These are phyloP conservation scores for Fraxinus xanthoxyloides DNA, from an alignment of 305 asterid genomes.

Conservation along the genomic window DNA sequence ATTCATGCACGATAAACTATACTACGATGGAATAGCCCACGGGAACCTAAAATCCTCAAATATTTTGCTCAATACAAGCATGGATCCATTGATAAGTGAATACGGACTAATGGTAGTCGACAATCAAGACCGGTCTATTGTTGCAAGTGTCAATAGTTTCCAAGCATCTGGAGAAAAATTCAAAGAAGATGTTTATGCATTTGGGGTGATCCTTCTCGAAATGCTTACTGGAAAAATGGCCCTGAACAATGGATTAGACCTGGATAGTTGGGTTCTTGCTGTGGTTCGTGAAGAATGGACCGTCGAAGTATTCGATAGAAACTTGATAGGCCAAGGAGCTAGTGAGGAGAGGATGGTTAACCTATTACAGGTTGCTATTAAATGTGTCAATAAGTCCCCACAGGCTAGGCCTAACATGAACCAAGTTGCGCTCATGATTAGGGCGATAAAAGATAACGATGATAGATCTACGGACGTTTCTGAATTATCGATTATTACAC, in stretches of 20 bases:
- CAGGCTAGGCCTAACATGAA: slow-evolving; percentile 55
- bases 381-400: slow-evolving; percentile 43
- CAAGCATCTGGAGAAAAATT: slow-evolving; percentile 39
- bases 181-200: slow-evolving; percentile 51
- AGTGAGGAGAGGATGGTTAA: slow-evolving; percentile 73
- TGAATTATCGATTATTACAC: slow-evolving; percentile 27
- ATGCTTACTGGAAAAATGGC: slow-evolving; percentile 61
- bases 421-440: slow-evolving; percentile 50
- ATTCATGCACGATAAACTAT: slow-evolving; percentile 61
- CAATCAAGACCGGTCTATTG: slow-evolving; percentile 19
- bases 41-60: slow-evolving; percentile 84
- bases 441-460: slow-evolving; percentile 55
- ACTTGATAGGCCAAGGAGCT: slow-evolving; percentile 54
- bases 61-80: slow-evolving; percentile 50
- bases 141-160: slow-evolving; percentile 18
- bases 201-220: slow-evolving; percentile 72
- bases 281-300: slow-evolving; percentile 85
- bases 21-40: slow-evolving; percentile 51
- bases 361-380: slow-evolving; percentile 56
- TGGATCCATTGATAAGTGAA: slow-evolving; percentile 66
- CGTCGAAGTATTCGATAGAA: slow-evolving; percentile 67
- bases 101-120: slow-evolving; percentile 55
- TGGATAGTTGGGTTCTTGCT: slow-evolving; percentile 66
- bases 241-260: slow-evolving; percentile 51
- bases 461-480: slow-evolving; percentile 65